phyloP scores from a whole-genome alignment of 202 grass and related monocot species.

The Panicum hallii region DNA sequence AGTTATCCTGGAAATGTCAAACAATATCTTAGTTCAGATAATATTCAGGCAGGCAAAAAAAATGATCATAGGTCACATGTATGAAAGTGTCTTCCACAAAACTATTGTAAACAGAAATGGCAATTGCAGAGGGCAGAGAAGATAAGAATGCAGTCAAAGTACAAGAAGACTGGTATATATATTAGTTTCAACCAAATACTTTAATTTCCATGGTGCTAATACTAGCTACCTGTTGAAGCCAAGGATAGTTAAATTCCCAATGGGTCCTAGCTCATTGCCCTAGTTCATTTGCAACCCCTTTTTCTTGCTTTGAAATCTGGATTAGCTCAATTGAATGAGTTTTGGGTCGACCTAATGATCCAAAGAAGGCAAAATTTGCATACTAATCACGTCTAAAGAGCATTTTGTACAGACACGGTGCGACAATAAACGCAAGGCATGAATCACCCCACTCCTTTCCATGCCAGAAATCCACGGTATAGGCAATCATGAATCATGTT shows the following conservation, averaged over 20 bases:
- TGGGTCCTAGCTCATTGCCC: not conserved
- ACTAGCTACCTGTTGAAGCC: conserved; percentile 8
- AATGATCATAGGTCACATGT: conserved; percentile 25
- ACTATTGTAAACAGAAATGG: conserved; percentile 29
- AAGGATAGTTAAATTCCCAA: not conserved
- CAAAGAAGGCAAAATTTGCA: conserved; percentile 3
- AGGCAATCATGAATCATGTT: conserved; percentile 19
- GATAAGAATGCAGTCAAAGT: conserved; percentile 26
- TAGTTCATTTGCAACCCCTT: not conserved
- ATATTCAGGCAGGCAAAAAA: not conserved
- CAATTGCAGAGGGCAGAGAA: conserved; percentile 4
- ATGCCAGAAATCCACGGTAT: conserved; percentile 32
- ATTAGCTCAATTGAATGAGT: conserved; percentile 13
- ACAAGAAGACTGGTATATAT: not conserved
- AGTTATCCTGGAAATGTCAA: conserved; percentile 69
- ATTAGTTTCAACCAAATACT: conserved; percentile 3
- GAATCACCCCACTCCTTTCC: not conserved
- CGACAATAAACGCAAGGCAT: conserved; percentile 24
- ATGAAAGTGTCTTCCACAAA: conserved; percentile 7
- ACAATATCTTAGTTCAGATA: conserved; percentile 15
- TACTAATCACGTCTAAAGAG: not conserved
- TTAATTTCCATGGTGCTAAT: conserved; percentile 21
- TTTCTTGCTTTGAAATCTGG: not conserved
- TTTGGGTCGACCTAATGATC: not conserved
- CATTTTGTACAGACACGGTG: not conserved